Percentiles rank a stretch among this genome's conserved stretches.
Evolutionary conservation across 441 rosid species (phyloP).

Genomic region (Gossypium davidsonii): DNA sequence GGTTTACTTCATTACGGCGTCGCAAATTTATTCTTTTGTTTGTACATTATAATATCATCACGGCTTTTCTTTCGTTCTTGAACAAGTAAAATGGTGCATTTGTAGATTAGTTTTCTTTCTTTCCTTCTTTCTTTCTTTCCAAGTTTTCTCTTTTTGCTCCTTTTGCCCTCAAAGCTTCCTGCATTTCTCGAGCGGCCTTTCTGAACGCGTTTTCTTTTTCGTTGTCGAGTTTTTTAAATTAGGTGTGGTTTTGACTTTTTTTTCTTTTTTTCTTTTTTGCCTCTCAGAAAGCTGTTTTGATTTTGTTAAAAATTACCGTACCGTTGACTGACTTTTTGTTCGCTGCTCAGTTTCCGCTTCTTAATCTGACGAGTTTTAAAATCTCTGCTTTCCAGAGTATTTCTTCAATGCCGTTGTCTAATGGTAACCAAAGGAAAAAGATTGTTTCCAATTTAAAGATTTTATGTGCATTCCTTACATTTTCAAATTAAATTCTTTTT

Average conservation of each 20-base stretch:
- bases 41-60: not conserved
- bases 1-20: slow-evolving; percentile 6
- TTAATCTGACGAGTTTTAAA: not conserved
- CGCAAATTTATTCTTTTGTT: not conserved
- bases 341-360: not conserved
- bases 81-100: slow-evolving; percentile 9
- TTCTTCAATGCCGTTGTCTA: not conserved
- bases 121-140: not conserved
- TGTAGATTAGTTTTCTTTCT: not conserved
- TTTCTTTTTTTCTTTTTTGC: not conserved
- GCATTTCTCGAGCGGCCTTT: slow-evolving; percentile 17
- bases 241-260: slow-evolving; percentile 7
- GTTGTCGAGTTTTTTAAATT: not conserved
- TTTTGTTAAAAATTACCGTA: slow-evolving; percentile 4
- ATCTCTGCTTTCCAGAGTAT: not conserved
- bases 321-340: not conserved
- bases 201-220: slow-evolving; percentile 5
- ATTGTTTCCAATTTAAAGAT: not conserved
- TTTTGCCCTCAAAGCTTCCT: not conserved
- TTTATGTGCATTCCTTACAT: not conserved
- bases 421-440: no score
- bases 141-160: not conserved
- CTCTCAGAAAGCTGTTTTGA: no score
- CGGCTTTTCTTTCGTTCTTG: not conserved
- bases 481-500: not conserved